These are phyloP conservation scores for Balamuthia mandrillaris DNA, from an alignment of 208 protist genomes.

Conservation along the genomic window DNA sequence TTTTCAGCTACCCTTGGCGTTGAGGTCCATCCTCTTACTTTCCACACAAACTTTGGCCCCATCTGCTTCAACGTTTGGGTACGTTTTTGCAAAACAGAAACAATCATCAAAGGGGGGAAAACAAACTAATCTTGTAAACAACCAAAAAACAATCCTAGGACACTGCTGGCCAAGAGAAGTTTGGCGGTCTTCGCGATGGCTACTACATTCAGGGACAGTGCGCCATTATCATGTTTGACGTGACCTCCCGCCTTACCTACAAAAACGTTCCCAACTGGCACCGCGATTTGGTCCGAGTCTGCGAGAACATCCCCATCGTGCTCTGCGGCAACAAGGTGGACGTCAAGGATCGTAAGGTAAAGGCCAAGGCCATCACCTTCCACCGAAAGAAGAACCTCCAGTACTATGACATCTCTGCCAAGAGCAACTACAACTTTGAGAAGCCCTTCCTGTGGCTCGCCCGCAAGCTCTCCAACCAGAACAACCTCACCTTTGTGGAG, in stretches of 20 bases:
- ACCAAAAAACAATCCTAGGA: conserved; percentile 70
- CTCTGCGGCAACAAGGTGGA: conserved; percentile 99
- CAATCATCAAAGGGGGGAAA: too few species aligned
- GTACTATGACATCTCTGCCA: conserved; percentile 99
- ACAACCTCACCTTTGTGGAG: conserved; percentile 80
- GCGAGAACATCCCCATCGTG: conserved; percentile 99
- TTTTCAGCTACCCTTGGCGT: conserved; percentile 86
- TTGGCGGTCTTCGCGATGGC: conserved; percentile 98
- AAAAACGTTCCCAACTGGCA: conserved; percentile 99
- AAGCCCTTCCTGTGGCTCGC: conserved; percentile 99
- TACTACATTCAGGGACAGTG: conserved; percentile 99
- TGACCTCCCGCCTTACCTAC: conserved; percentile 99
- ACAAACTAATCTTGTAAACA: not conserved
- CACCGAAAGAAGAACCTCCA: conserved; percentile 99
- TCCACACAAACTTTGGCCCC: conserved; percentile 96
- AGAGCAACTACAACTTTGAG: conserved; percentile 99
- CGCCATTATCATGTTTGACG: conserved; percentile 99
- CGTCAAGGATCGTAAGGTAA: conserved; percentile 98
- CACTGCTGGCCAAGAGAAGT: conserved; percentile 98
- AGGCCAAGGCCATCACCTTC: conserved; percentile 99
- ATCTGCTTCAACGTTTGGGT: conserved; percentile 99
- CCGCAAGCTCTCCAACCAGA: conserved; percentile 92
- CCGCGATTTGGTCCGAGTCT: conserved; percentile 96
- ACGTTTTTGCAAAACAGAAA: too few species aligned
- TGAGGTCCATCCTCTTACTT: conserved; percentile 96